Evolutionary conservation across 2,329 filamentous ascomycete genomes (phyloP).

Genomic region (Elsinoe ampelina): DNA sequence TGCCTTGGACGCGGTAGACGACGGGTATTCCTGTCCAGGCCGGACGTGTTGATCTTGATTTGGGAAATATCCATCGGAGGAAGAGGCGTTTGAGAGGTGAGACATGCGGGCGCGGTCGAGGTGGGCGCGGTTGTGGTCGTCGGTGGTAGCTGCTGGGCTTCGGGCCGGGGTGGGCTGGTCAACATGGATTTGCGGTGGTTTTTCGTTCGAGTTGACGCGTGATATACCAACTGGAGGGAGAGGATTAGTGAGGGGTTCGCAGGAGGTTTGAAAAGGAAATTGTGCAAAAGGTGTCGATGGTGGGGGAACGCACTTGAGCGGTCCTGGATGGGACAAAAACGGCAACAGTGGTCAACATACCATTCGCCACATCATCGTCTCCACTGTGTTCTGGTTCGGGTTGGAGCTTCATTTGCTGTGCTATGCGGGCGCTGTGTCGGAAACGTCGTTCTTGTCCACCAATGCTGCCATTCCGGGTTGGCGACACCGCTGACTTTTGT

Average conservation of each 20-base stretch:
- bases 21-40: constrained; percentile 12
- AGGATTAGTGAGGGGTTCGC: background rate
- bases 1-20: constrained; percentile 12
- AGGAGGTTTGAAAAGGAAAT: background rate
- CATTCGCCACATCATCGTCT: constrained; percentile 40
- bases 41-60: constrained; percentile 10
- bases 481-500: constrained; percentile 17
- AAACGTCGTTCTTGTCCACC: constrained; percentile 14
- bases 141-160: constrained; percentile 12
- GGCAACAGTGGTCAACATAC: constrained; percentile 23
- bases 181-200: constrained; percentile 15
- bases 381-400: constrained; percentile 34
- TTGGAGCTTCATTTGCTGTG: constrained; percentile 23
- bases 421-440: constrained; percentile 18
- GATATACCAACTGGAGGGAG: constrained; percentile 19
- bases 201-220: constrained; percentile 25
- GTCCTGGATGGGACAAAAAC: constrained; percentile 13
- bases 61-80: constrained; percentile 10
- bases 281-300: background rate
- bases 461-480: constrained; percentile 18
- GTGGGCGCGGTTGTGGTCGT: constrained; percentile 4
- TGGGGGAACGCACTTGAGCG: constrained; percentile 19
- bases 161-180: background rate
- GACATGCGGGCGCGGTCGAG: background rate
- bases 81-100: background rate